A percentile compares a stretch with the other conserved stretches of the same genome.
Conservation (phyloP, 2,329 filamentous ascomycete genomes). For the Cercospora beticola region DNA sequence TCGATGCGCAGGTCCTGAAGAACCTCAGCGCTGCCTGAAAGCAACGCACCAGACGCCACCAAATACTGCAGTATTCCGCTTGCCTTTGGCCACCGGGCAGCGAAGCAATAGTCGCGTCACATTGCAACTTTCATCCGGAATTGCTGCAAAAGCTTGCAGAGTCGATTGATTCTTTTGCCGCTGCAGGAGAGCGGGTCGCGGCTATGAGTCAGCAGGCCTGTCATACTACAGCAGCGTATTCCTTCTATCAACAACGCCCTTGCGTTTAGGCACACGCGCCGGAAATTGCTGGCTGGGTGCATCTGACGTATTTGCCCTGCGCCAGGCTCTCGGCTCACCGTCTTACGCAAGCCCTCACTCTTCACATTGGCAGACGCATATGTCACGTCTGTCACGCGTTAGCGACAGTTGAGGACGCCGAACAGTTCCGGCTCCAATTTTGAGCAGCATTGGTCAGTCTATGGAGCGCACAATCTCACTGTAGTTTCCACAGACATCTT, state of each 20-base stretch:
- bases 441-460: neutral
- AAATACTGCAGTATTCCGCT: neutral
- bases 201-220: neutral
- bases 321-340: neutral
- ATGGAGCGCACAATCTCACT: neutral
- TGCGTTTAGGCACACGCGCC: neutral
- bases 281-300: neutral
- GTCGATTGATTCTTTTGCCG: neutral
- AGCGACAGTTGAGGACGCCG: neutral
- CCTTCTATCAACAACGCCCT: neutral
- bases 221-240: neutral
- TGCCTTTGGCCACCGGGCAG: neutral
- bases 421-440: neutral
- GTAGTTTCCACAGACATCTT: neutral
- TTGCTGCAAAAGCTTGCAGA: neutral
- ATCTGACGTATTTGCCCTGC: neutral
- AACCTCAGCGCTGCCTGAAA: slow-evolving; percentile 5
- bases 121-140: neutral
- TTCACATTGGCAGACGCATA: neutral
- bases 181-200: neutral
- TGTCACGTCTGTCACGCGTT: neutral
- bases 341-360: neutral
- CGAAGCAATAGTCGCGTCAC: neutral
- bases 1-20: slow-evolving; percentile 11
- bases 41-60: neutral